Base-by-base conservation (phyloP, 495 filamentous ascomycete species). In the Bombardia bombarda region DNA sequence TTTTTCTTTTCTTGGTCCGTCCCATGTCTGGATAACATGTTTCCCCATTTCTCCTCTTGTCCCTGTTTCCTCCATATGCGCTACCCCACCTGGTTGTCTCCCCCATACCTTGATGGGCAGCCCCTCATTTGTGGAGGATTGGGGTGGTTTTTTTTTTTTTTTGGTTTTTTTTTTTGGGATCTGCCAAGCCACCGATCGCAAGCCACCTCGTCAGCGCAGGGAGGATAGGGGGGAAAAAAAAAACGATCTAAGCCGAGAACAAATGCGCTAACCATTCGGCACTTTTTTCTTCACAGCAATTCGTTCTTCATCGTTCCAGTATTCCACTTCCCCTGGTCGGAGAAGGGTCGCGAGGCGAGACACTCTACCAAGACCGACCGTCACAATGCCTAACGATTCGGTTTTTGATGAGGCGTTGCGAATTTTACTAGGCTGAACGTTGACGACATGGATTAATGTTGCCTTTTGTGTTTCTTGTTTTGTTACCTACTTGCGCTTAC, bases 271-370 rank as follows among this genome's bases (percentile, higher is more conserved):
- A 49, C 47, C 26, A 24, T 1, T 16, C n/a, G n/a, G n/a, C 3
- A 16, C 19, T 40, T 30, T 40, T 20, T 40, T 9, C 21, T 14
- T 16, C 16, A 31, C 42, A 78, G 75, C 63, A 80, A 79, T 76
- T 90, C 86, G 65, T 97, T 97, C 86, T 95, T 98, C 78, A 74
- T 92, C 60, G 73, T 95, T 52, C 90, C 89, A 41, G 92, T 96
- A 53, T 78, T 81, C 50, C 92, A 96, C 78, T 95, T 98, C 79
- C 92, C 90, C 30, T 96, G 92, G 92, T 90, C 84, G 25, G 84
- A 87, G 55, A 90, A 87, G 70, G 89, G 82, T 32, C 83, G 82
- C 50, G 68, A 79, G 65, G 53, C 48, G 42, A 71, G 82, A 34
- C 31, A 54, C 43, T 52, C 46, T 40, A 43, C 12, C 37, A 66